Evolutionary conservation across 148 eudicot genomes (phyloP).

Genomic region (Pharnaceum exiguum): DNA sequence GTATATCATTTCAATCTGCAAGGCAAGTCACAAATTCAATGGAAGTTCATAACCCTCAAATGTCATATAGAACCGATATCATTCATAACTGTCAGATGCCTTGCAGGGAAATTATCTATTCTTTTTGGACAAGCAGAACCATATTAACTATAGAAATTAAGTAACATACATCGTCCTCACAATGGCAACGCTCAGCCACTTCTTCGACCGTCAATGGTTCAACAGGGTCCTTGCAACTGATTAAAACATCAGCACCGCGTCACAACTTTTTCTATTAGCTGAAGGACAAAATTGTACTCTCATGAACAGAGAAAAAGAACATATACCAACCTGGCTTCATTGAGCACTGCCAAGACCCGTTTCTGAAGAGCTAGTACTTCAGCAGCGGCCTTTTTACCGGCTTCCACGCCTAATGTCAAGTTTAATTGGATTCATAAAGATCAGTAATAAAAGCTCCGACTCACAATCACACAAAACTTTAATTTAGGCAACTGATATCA

Average conservation of each 20-base stretch:
- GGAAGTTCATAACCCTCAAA: too few relatives aligned
- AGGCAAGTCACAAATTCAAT: neutral
- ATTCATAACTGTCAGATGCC: too few relatives aligned
- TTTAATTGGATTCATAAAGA: neutral
- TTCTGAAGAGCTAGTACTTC: constrained; percentile 96
- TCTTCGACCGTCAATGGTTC: constrained; percentile 89
- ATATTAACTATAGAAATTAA: neutral
- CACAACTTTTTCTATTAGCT: too few relatives aligned
- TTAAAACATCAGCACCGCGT: constrained; percentile 1
- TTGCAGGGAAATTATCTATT: too few relatives aligned
- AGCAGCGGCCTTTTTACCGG: constrained; percentile 97
- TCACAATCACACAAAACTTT: neutral
- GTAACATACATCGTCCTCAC: constrained; percentile 64
- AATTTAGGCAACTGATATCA: neutral
- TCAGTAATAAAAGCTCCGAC: too few relatives aligned
- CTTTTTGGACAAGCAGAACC: neutral
- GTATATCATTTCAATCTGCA: constrained; percentile 96
- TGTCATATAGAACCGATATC: too few relatives aligned
- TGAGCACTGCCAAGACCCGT: constrained; percentile 87
- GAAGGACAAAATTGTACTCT: neutral
- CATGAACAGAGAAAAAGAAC: neutral
- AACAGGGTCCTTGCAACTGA: constrained; percentile 91
- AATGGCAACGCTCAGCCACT: constrained; percentile 91
- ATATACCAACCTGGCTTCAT: constrained; percentile 71
- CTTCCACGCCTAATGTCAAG: constrained; percentile 74